phyloP scores from a whole-genome alignment of 768 basidiomycete genomes.

The Auricularia sp. region DNA sequence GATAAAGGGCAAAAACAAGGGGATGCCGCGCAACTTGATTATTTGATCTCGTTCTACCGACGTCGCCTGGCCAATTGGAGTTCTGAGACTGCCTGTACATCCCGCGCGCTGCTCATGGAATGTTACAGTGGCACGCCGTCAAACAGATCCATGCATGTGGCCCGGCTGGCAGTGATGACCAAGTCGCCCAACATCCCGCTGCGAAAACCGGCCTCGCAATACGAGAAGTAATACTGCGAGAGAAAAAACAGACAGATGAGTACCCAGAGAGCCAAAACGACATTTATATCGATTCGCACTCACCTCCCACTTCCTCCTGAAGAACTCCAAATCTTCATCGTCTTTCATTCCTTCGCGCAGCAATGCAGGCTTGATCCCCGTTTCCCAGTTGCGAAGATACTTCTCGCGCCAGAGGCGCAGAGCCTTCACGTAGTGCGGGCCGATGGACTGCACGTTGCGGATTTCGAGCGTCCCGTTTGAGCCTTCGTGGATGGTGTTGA shows the following conservation, averaged over 20 bases:
- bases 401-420: conserved; percentile 26
- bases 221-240: not conserved
- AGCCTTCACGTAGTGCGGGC: conserved; percentile 27
- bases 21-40: too few relatives aligned
- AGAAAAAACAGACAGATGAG: not conserved
- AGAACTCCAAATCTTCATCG: not conserved
- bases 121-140: too few relatives aligned
- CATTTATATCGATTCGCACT: not conserved
- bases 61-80: too few relatives aligned
- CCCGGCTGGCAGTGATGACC: not conserved
- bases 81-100: too few relatives aligned
- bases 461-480: conserved; percentile 20
- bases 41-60: too few relatives aligned
- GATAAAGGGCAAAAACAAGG: too few relatives aligned
- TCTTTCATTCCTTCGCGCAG: conserved; percentile 11
- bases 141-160: too few relatives aligned
- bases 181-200: not conserved
- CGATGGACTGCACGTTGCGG: conserved; percentile 27
- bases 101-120: too few relatives aligned
- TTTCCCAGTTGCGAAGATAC: conserved; percentile 21
- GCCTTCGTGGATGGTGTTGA: conserved; percentile 19
- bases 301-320: not conserved
- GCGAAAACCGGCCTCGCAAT: not conserved
- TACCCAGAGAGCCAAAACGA: not conserved
- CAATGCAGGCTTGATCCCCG: conserved; percentile 18